Evolutionary conservation across 352 stramenopile species (phyloP).

Genomic region (Pythium scleroteichum): DNA sequence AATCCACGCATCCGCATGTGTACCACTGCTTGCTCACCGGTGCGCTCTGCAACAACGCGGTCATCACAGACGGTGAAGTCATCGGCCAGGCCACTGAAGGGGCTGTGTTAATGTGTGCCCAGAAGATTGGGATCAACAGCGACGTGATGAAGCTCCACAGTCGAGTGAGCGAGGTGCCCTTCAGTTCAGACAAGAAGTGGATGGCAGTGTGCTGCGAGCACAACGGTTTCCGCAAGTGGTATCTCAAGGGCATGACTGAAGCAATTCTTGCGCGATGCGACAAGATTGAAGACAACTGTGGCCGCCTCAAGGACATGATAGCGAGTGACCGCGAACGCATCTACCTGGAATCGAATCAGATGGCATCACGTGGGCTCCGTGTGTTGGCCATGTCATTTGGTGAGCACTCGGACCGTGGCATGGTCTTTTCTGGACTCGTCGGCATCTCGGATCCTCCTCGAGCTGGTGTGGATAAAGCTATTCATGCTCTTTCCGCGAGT

Average conservation of each 20-base stretch:
- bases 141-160: constrained; percentile 48
- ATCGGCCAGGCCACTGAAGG: constrained; percentile 83
- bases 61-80: constrained; percentile 65
- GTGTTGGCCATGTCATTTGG: constrained; percentile 91
- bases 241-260: constrained; percentile 85
- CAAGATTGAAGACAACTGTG: constrained; percentile 74
- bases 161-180: constrained; percentile 91
- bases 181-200: constrained; percentile 95
- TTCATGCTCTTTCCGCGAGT: constrained; percentile 52
- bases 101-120: constrained; percentile 64
- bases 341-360: constrained; percentile 54
- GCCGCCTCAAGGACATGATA: constrained; percentile 65
- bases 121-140: constrained; percentile 60
- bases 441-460: constrained; percentile 89
- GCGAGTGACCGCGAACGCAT: constrained; percentile 65
- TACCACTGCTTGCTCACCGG: constrained; percentile 75
- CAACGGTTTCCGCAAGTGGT: constrained; percentile 57
- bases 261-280: constrained; percentile 73
- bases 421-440: constrained; percentile 93
- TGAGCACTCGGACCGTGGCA: constrained; percentile 69
- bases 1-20: constrained; percentile 63
- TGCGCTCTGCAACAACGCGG: constrained; percentile 80
- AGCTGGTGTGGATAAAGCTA: constrained; percentile 62
- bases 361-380: constrained; percentile 78
- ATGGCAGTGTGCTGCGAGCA: constrained; percentile 93